Conservation (phyloP, 2,329 filamentous ascomycete species). For the Westerdykella ornata region DNA sequence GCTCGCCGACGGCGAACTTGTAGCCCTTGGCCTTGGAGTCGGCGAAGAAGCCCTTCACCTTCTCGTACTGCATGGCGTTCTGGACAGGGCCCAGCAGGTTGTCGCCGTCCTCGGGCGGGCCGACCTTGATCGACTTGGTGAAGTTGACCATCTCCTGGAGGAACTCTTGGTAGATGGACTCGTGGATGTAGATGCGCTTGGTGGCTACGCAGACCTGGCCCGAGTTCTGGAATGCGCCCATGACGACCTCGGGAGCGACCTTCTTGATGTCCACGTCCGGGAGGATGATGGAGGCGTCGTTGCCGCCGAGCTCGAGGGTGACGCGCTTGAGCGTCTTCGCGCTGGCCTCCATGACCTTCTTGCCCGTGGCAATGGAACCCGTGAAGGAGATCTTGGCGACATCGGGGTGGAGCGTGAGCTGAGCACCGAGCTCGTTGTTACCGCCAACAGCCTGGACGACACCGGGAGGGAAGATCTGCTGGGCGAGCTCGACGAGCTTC, state of each 20-base stretch:
- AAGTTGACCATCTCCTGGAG: slow-evolving; percentile 40
- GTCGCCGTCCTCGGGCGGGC: slow-evolving; percentile 36
- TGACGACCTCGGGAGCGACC: slow-evolving; percentile 29
- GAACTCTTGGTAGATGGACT: slow-evolving; percentile 31
- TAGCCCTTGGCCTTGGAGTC: slow-evolving; percentile 51
- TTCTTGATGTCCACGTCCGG: slow-evolving; percentile 47
- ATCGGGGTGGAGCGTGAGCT: slow-evolving; percentile 52
- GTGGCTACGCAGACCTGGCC: slow-evolving; percentile 44
- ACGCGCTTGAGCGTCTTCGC: slow-evolving; percentile 53
- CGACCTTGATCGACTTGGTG: slow-evolving; percentile 39
- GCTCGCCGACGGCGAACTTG: slow-evolving; percentile 47
- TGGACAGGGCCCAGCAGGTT: slow-evolving; percentile 55
- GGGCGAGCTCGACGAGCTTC: slow-evolving; percentile 53
- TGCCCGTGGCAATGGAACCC: slow-evolving; percentile 54
- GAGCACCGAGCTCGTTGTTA: slow-evolving; percentile 53
- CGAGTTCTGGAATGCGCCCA: slow-evolving; percentile 49
- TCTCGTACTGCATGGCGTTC: slow-evolving; percentile 59
- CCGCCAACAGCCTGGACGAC: slow-evolving; percentile 56
- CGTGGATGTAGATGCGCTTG: slow-evolving; percentile 31
- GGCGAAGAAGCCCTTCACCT: slow-evolving; percentile 51
- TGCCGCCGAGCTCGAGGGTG: slow-evolving; percentile 57
- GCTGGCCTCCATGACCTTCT: slow-evolving; percentile 51
- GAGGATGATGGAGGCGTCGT: slow-evolving; percentile 54
- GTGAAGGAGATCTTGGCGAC: slow-evolving; percentile 60
- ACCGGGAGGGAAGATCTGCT: slow-evolving; percentile 54